Conservation (phyloP, 352 stramenopile species). For the Thalassiosira hispida region DNA sequence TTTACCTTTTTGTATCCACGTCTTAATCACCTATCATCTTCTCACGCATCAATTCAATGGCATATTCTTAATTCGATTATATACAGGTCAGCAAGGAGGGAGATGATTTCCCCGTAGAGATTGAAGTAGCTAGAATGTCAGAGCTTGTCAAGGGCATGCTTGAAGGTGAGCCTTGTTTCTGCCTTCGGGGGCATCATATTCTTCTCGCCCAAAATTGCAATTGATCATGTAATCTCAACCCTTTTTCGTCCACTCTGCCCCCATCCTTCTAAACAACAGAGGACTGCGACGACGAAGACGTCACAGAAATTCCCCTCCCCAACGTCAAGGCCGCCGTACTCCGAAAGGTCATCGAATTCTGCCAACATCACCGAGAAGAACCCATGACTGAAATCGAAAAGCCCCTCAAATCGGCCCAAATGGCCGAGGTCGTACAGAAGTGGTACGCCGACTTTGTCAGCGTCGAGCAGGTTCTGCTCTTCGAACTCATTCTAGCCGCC, state of each 20-base stretch:
- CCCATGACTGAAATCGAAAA: conserved; percentile 99
- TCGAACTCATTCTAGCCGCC: conserved; percentile 99
- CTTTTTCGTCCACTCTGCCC: too few species aligned
- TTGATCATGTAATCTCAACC: too few species aligned
- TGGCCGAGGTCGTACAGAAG: conserved; percentile 99
- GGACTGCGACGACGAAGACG: conserved; percentile 91
- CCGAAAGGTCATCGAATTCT: conserved; percentile 97
- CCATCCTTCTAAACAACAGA: too few species aligned
- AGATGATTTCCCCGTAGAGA: conserved; percentile 94
- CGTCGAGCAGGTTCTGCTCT: conserved; percentile 98
- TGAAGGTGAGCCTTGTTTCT: conserved; percentile 81
- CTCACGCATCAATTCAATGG: too few species aligned
- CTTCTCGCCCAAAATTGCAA: too few species aligned
- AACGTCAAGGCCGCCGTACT: conserved; percentile 98
- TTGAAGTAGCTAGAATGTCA: conserved; percentile 94
- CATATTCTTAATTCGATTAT: too few species aligned
- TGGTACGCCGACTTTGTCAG: conserved; percentile 99
- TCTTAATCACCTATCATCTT: too few species aligned
- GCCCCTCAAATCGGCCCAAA: conserved; percentile 97
- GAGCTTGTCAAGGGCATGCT: conserved; percentile 98
- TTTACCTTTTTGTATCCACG: too few species aligned
- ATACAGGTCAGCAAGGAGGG: conserved; percentile 92
- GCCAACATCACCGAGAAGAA: conserved; percentile 91
- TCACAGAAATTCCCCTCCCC: conserved; percentile 96
- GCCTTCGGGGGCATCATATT: background rate